Conservation (phyloP, 23 red algal species). For the Gracilaria domingensis region DNA sequence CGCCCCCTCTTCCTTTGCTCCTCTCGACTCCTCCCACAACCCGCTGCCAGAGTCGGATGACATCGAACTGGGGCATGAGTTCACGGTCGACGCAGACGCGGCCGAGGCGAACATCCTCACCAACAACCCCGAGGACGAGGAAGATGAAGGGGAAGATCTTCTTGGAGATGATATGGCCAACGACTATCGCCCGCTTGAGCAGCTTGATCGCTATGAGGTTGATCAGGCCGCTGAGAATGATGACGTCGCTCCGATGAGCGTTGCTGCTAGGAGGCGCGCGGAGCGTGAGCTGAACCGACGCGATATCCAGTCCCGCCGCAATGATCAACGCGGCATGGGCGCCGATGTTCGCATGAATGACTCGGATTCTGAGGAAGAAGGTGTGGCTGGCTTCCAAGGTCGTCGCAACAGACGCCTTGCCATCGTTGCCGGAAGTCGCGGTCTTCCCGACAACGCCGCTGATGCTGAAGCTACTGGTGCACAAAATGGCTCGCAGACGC, state of each 20-base stretch:
- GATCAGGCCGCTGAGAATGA: constrained; percentile 92
- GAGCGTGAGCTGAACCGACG: constrained; percentile 72
- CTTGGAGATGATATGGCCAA: constrained; percentile 93
- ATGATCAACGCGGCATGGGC: background rate
- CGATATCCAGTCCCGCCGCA: constrained; percentile 12
- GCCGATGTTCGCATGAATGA: constrained; percentile 32
- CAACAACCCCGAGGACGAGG: constrained; percentile 51
- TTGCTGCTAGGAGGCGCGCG: constrained; percentile 69
- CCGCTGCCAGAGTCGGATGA: constrained; percentile 10
- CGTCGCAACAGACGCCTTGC: constrained; percentile 47
- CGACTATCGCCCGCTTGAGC: constrained; percentile 84
- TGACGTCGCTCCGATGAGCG: constrained; percentile 52
- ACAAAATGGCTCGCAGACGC: constrained; percentile 13
- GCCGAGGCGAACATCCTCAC: constrained; percentile 34
- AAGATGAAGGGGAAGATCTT: constrained; percentile 96
- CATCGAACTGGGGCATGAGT: background rate
- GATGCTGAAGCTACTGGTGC: background rate
- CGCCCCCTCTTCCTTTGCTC: constrained; percentile 5
- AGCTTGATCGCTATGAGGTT: constrained; percentile 90
- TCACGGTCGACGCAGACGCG: constrained; percentile 6
- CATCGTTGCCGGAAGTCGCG: constrained; percentile 33
- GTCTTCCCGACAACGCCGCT: background rate
- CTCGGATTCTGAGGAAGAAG: constrained; percentile 66
- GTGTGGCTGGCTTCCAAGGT: constrained; percentile 21
- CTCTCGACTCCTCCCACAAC: background rate